A percentile compares a stretch with the other conserved stretches of the same genome.
These are phyloP conservation scores for Fusarium kyushuense DNA, from an alignment of 2,329 filamentous ascomycete species.

Conservation along the genomic window DNA sequence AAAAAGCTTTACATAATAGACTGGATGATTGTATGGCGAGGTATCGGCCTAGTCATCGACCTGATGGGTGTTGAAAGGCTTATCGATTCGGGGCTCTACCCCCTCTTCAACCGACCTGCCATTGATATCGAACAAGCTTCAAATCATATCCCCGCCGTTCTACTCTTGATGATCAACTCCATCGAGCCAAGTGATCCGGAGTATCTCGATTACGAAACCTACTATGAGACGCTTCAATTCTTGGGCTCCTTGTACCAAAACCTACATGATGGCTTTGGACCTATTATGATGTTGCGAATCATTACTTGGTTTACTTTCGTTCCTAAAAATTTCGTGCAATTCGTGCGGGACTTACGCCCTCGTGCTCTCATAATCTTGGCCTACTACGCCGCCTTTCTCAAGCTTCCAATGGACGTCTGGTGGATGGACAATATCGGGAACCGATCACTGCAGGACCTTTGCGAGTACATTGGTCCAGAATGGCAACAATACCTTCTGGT, in stretches of 20 bases:
- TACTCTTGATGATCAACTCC: conserved; percentile 63
- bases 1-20: conserved; percentile 64
- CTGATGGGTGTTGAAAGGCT: conserved; percentile 46
- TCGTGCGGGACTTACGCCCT: conserved; percentile 57
- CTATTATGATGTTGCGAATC: conserved; percentile 62
- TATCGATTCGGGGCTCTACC: conserved; percentile 58
- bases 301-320: conserved; percentile 67
- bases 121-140: conserved; percentile 60
- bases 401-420: conserved; percentile 59
- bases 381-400: conserved; percentile 65
- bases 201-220: conserved; percentile 53
- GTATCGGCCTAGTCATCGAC: conserved; percentile 63
- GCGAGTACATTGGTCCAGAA: conserved; percentile 53
- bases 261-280: conserved; percentile 58
- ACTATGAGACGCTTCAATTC: conserved; percentile 61
- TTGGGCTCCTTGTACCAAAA: conserved; percentile 66
- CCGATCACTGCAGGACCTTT: conserved; percentile 60
- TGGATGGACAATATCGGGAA: conserved; percentile 63
- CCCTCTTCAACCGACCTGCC: conserved; percentile 63
- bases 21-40: conserved; percentile 68
- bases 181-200: conserved; percentile 60
- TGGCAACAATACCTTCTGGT: conserved; percentile 58
- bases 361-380: conserved; percentile 65
- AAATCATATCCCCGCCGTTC: conserved; percentile 59
- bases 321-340: conserved; percentile 58